These are phyloP conservation scores for Asterella californica DNA, from an alignment of 225 moss, liverwort and hornwort species.

Conservation along the genomic window DNA sequence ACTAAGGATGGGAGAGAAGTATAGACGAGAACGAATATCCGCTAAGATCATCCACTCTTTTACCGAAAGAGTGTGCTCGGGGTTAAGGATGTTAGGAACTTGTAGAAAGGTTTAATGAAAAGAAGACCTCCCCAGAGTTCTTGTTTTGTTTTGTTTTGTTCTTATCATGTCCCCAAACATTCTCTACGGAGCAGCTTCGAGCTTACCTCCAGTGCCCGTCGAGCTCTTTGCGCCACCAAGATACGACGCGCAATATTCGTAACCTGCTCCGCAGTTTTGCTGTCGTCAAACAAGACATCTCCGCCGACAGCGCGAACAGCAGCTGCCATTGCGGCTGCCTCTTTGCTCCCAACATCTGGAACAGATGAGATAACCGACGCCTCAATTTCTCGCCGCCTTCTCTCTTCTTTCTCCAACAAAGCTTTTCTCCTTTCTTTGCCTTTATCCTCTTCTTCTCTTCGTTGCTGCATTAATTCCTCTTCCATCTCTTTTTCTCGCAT, in stretches of 20 bases:
- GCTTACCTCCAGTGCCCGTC: constrained; percentile 83
- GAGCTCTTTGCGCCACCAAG: constrained; percentile 79
- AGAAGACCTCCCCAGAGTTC: too few relatives aligned
- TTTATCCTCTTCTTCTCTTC: constrained; percentile 92
- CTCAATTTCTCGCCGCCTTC: constrained; percentile 82
- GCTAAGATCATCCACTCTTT: too few relatives aligned
- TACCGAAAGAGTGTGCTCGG: too few relatives aligned
- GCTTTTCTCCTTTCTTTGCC: constrained; percentile 88
- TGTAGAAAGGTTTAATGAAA: too few relatives aligned
- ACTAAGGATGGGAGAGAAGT: too few relatives aligned
- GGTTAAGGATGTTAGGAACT: too few relatives aligned
- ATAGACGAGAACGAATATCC: too few relatives aligned
- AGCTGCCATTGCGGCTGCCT: constrained; percentile 96
- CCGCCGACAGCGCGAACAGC: constrained; percentile 93
- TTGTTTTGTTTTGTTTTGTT: too few relatives aligned
- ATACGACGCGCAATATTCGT: constrained; percentile 89
- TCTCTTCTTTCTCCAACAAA: constrained; percentile 79
- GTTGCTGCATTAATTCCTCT: constrained; percentile 78
- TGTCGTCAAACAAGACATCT: constrained; percentile 88
- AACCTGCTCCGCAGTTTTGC: constrained; percentile 80
- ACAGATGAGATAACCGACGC: constrained; percentile 88
- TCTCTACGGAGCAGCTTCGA: neutral
- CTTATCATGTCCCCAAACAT: too few relatives aligned
- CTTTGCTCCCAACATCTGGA: constrained; percentile 90
- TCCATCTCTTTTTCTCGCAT: constrained; percentile 95